A percentile compares a stretch with the other conserved stretches of the same genome.
These are phyloP conservation scores for Psilocybe sp. DNA, from an alignment of 768 basidiomycete species.

Conservation along the genomic window DNA sequence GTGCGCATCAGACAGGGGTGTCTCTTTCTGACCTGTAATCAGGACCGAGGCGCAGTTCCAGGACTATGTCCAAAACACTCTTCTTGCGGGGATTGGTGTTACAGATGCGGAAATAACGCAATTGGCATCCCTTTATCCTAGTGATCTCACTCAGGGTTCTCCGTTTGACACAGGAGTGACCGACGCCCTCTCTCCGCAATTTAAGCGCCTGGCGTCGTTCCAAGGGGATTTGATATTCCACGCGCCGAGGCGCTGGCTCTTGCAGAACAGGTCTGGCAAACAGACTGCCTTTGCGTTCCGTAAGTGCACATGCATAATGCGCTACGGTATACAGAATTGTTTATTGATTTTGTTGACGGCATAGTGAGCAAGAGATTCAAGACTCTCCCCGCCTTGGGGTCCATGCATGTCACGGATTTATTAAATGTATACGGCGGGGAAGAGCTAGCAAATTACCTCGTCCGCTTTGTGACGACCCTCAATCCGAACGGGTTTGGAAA, in stretches of 20 bases:
- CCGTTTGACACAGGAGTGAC: conserved; percentile 48
- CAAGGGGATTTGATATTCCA: conserved; percentile 46
- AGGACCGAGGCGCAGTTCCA: conserved; percentile 25
- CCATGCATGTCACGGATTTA: conserved; percentile 42
- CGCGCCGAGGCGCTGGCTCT: conserved; percentile 41
- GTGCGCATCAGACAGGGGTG: conserved; percentile 17
- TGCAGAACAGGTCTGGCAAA: conserved; percentile 31
- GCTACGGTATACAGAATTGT: background rate
- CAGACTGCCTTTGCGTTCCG: conserved; percentile 39
- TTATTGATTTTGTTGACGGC: background rate
- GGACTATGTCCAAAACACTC: conserved; percentile 22
- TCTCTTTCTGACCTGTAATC: conserved; percentile 1
- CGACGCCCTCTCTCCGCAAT: conserved; percentile 41
- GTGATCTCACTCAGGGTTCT: conserved; percentile 41
- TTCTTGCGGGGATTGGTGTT: conserved; percentile 25
- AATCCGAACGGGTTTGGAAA: conserved; percentile 22
- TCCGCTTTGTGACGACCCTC: conserved; percentile 37
- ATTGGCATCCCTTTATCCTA: conserved; percentile 34
- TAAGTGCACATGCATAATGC: conserved; percentile 15
- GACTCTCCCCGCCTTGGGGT: conserved; percentile 37
- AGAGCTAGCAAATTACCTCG: conserved; percentile 44
- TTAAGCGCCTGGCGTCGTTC: conserved; percentile 45
- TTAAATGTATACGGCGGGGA: conserved; percentile 36
- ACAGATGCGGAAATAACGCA: conserved; percentile 26
- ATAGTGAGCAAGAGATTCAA: conserved; percentile 48